Conservation (phyloP, 805 yeast species). For the Debaryomyces hansenii region DNA sequence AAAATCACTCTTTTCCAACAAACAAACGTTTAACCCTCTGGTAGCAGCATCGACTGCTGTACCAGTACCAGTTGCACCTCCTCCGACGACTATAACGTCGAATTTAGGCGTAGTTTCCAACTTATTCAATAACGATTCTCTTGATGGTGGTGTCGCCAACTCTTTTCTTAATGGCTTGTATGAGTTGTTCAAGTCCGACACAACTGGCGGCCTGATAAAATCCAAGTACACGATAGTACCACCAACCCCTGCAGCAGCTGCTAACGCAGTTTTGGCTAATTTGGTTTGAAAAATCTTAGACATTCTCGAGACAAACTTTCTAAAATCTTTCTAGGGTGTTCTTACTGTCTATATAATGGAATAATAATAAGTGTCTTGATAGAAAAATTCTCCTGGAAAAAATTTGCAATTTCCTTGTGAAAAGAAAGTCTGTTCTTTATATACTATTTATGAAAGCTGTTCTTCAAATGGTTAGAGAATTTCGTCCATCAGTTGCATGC, state of each 20-base stretch:
- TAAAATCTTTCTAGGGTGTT: too few relatives aligned
- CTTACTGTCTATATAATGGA: background rate
- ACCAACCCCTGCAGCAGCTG: slow-evolving; percentile 34
- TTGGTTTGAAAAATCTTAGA: slow-evolving; percentile 22
- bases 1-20: slow-evolving; percentile 85
- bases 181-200: slow-evolving; percentile 23
- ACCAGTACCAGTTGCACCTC: slow-evolving; percentile 96
- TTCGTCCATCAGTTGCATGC: background rate
- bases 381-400: background rate
- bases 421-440: background rate
- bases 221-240: slow-evolving; percentile 41
- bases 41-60: slow-evolving; percentile 88
- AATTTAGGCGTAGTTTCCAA: slow-evolving; percentile 49
- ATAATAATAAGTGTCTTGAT: background rate
- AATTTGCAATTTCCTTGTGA: background rate
- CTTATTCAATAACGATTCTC: slow-evolving; percentile 52
- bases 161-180: slow-evolving; percentile 46
- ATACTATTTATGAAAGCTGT: background rate
- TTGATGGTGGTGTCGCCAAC: slow-evolving; percentile 53
- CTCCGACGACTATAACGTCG: slow-evolving; percentile 89
- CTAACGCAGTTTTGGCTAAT: slow-evolving; percentile 31
- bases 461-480: background rate
- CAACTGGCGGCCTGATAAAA: slow-evolving; percentile 35
- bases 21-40: slow-evolving; percentile 85
- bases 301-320: slow-evolving; percentile 6